Evolutionary conservation across 768 basidiomycete genomes (phyloP), one percentile per base, ranked within the genome.

Genomic region (Tricholoma terreum): DNA sequence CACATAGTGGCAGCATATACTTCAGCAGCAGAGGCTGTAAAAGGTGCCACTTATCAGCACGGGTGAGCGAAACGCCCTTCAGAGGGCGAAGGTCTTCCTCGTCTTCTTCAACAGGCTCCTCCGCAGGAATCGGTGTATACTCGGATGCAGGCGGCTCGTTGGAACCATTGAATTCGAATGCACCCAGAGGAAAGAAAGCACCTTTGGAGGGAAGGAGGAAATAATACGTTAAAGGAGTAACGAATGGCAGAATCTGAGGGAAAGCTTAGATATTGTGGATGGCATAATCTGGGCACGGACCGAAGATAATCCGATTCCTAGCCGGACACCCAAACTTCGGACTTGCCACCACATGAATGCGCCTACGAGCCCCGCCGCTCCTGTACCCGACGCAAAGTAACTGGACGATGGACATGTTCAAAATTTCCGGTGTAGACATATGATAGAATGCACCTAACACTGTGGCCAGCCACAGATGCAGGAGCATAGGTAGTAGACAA

Each of bases 311-410:
- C 92, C 90, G 22, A 98, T 84, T 1, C 94, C 96, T 10, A 76
- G 64, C 45, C 84, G 81, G 6, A 99, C 92, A 21, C 96, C 96
- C 0, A 96, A 72, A 1, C 84, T 83, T 17, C 96, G 79, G 3
- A 98, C 75, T 61, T 92, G 79, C 96, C 96, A 98, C 96, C 96
- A 98, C 11, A 97, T 66, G 34, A 90, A 88, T 0, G 95, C 94
- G 6, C 96, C 96, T 1, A 87, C 89, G 1, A 99, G 82, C 0
- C 96, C 96, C 0, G 96, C 96, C 3, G 89, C 92, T 2, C 96
- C 96, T 0, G 95, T 98, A 0, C 96, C 96, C 9, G 89, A 88
- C 8, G 95, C 87, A 71, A 97, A 99, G 66, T 94, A 97, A 6
- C 89, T 90, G 43, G 2, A 43, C 35, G 35, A 36, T 36, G 35